Evolutionary conservation across 1,139 yeast genomes (phyloP).

Genomic region (Tardiomyces depauwii): DNA sequence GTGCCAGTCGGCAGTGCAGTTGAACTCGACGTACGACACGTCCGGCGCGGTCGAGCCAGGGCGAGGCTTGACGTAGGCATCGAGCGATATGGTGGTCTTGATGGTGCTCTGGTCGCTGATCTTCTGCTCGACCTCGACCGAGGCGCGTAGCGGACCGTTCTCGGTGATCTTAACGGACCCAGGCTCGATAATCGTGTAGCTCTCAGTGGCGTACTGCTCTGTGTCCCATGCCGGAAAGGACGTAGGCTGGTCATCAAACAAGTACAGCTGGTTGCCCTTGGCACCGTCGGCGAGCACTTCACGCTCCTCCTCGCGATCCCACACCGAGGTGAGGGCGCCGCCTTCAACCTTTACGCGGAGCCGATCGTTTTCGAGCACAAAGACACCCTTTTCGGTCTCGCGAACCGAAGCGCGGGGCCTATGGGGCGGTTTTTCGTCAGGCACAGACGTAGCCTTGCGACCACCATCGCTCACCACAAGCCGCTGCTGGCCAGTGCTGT

Average conservation of each 20-base stretch:
- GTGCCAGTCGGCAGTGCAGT: slow-evolving; percentile 72
- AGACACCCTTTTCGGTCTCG: slow-evolving; percentile 30
- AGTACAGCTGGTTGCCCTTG: slow-evolving; percentile 61
- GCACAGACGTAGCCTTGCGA: background rate
- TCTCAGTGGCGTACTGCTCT: slow-evolving; percentile 72
- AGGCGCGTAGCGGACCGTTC: slow-evolving; percentile 47
- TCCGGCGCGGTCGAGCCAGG: slow-evolving; percentile 17
- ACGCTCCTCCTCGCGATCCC: slow-evolving; percentile 47
- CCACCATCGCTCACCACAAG: background rate
- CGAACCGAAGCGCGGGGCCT: slow-evolving; percentile 21
- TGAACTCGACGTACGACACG: slow-evolving; percentile 29
- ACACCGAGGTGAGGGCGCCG: slow-evolving; percentile 61
- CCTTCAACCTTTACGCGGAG: slow-evolving; percentile 47
- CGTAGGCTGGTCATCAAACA: slow-evolving; percentile 84
- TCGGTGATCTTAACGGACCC: slow-evolving; percentile 37
- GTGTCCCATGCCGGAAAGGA: slow-evolving; percentile 98
- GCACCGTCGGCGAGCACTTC: slow-evolving; percentile 59
- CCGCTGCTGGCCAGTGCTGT: background rate
- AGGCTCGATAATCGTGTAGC: slow-evolving; percentile 41
- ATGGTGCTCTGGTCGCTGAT: slow-evolving; percentile 49
- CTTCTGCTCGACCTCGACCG: slow-evolving; percentile 45
- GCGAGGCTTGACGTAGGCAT: slow-evolving; percentile 32
- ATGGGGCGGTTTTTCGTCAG: background rate
- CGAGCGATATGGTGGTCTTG: slow-evolving; percentile 59
- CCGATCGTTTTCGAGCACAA: slow-evolving; percentile 46